These are phyloP conservation scores for Asclepias syriaca DNA, from an alignment of 257 asterid species.

Conservation along the genomic window DNA sequence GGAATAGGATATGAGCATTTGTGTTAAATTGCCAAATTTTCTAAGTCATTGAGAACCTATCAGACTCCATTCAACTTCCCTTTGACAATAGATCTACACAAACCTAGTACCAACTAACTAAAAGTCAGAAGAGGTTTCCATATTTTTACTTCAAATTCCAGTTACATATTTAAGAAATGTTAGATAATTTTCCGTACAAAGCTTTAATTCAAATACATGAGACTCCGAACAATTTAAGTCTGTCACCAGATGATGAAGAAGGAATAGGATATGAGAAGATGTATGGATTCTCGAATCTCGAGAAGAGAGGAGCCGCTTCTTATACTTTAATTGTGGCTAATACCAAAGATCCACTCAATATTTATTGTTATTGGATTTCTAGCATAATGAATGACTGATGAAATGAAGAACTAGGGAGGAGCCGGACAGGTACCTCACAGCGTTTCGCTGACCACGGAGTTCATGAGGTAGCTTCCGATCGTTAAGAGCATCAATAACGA, in stretches of 20 bases:
- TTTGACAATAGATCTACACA: background rate
- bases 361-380: background rate
- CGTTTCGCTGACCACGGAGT: conserved; percentile 79
- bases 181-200: background rate
- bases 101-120: background rate
- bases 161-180: background rate
- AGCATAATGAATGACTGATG: background rate
- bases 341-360: background rate
- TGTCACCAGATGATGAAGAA: background rate
- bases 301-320: too few species aligned
- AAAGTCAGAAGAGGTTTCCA: background rate
- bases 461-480: conserved; percentile 89
- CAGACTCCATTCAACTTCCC: background rate
- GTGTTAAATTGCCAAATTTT: background rate
- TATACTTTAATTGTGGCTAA: too few species aligned
- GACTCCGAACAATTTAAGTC: background rate
- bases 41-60: background rate
- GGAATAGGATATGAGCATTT: background rate
- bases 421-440: conserved; percentile 43
- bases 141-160: background rate
- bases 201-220: background rate
- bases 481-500: conserved; percentile 71
- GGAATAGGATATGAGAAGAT: background rate
- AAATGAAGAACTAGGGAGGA: background rate
- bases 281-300: too few species aligned